phyloP scores from a whole-genome alignment of 176 grass and related monocot genomes.

The Bothriochloa decipiens region DNA sequence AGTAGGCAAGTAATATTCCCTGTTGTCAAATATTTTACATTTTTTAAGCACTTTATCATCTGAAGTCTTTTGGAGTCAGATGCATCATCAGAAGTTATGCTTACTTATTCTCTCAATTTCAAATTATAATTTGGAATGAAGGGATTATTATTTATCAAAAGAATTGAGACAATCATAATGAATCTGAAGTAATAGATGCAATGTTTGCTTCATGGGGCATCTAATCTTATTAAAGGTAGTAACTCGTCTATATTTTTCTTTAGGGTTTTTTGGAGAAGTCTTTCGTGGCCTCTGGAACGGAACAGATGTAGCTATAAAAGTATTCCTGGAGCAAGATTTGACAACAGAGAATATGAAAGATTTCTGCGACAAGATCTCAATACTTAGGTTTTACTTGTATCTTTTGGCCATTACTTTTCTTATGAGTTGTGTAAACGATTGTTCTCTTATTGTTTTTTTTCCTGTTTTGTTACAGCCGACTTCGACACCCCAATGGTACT shows the following conservation, averaged over 20 bases:
- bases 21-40: constrained; percentile 36
- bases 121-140: neutral
- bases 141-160: neutral
- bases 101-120: neutral
- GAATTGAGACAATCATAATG: constrained; percentile 10
- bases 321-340: constrained; percentile 98
- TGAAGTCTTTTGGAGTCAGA: constrained; percentile 3
- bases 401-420: constrained; percentile 9
- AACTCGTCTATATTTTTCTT: constrained; percentile 39
- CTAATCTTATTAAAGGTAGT: constrained; percentile 18
- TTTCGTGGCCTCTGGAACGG: constrained; percentile 98
- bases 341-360: constrained; percentile 99
- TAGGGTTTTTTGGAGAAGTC: constrained; percentile 97
- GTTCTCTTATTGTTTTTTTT: constrained; percentile 32
- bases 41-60: neutral
- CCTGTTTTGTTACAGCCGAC: constrained; percentile 67
- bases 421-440: constrained; percentile 35
- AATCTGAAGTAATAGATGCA: constrained; percentile 25
- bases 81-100: constrained; percentile 7
- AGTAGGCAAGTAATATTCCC: constrained; percentile 70
- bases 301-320: constrained; percentile 98
- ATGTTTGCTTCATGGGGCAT: neutral
- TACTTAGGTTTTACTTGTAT: constrained; percentile 72
- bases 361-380: constrained; percentile 98
- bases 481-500: constrained; percentile 97